Conservation (phyloP, 2,329 filamentous ascomycete genomes). For the Daldinia eschscholtzii region DNA sequence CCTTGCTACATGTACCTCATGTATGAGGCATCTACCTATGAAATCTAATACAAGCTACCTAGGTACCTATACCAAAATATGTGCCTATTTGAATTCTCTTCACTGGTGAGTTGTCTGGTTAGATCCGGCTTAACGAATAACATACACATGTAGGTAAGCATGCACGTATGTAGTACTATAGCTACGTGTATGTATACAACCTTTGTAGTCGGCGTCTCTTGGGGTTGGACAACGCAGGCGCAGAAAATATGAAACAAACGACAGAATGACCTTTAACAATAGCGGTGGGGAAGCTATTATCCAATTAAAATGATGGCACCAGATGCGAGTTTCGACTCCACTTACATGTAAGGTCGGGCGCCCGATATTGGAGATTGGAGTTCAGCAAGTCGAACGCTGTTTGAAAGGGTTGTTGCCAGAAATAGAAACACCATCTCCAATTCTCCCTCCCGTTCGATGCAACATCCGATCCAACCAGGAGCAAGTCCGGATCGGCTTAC, state of each 20-base stretch:
- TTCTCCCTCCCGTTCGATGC: slow-evolving; percentile 41
- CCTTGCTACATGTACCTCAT: too few relatives aligned
- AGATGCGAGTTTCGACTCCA: slow-evolving; percentile 15
- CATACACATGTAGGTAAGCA: neutral
- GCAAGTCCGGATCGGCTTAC: slow-evolving; percentile 32
- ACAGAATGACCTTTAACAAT: slow-evolving; percentile 35
- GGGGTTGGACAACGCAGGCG: slow-evolving; percentile 32
- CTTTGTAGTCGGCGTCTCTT: slow-evolving; percentile 9
- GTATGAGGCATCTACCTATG: too few relatives aligned
- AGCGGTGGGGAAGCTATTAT: slow-evolving; percentile 24
- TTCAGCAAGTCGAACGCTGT: slow-evolving; percentile 9
- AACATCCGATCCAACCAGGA: slow-evolving; percentile 42
- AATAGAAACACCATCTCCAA: slow-evolving; percentile 41
- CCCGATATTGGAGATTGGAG: slow-evolving; percentile 26
- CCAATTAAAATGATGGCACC: slow-evolving; percentile 28
- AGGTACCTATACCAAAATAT: too few relatives aligned
- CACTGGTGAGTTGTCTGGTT: neutral
- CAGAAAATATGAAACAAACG: slow-evolving; percentile 43
- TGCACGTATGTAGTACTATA: neutral
- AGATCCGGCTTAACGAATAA: neutral
- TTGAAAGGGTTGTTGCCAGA: slow-evolving; percentile 32
- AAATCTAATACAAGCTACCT: too few relatives aligned
- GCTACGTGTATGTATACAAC: slow-evolving; percentile 6
- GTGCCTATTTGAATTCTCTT: too few relatives aligned
- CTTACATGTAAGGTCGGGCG: slow-evolving; percentile 28